These are phyloP conservation scores for Glonium stellatum DNA, from an alignment of 495 filamentous ascomycete species.

Conservation along the genomic window DNA sequence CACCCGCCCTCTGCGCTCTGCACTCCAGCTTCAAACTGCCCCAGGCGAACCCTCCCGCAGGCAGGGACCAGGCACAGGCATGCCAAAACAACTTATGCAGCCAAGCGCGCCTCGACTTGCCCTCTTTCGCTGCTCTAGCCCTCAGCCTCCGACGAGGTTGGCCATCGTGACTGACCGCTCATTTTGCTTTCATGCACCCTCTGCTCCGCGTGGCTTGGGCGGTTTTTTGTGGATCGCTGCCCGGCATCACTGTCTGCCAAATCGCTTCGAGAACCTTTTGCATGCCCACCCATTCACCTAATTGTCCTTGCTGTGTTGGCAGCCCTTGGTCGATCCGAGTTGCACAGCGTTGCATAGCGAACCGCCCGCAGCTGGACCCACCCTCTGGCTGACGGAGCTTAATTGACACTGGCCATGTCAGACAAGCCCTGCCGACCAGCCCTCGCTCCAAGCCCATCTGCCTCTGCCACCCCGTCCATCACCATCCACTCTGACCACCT, in stretches of 20 bases:
- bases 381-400: neutral
- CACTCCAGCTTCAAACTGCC: neutral
- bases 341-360: slow-evolving; percentile 3
- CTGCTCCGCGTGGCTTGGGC: slow-evolving; percentile 1
- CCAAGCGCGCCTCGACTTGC: slow-evolving; percentile 7
- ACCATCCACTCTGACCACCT: too few species aligned
- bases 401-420: neutral
- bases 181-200: neutral
- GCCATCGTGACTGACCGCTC: slow-evolving; percentile 4
- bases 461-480: too few species aligned
- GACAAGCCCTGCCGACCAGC: neutral
- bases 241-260: neutral
- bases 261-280: neutral
- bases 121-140: neutral
- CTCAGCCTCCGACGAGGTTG: neutral
- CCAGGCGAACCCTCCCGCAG: neutral
- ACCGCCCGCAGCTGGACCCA: neutral
- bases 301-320: neutral
- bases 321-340: neutral
- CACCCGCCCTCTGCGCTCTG: neutral
- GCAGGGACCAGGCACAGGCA: neutral
- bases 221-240: neutral
- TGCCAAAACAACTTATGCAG: slow-evolving; percentile 4
- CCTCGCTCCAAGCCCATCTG: too few species aligned
- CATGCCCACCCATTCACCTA: neutral